Evolutionary conservation across 345 rosid species (phyloP).

Genomic region (Citrus medica): DNA sequence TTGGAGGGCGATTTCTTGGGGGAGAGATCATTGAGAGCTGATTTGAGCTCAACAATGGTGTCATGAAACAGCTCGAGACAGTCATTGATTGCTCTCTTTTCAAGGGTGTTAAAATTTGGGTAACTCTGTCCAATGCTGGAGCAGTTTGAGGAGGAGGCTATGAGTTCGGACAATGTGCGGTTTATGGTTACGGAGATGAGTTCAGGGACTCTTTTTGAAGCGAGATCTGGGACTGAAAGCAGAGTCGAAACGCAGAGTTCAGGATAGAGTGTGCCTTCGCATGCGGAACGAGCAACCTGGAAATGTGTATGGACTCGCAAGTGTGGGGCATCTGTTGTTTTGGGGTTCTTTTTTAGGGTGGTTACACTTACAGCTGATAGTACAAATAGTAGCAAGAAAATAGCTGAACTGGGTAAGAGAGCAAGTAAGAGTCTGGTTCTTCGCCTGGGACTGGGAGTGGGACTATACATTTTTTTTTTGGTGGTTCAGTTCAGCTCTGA

Average conservation of each 20-base stretch:
- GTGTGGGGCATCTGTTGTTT: conserved; percentile 18
- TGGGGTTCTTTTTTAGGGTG: not conserved
- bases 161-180: conserved; percentile 47
- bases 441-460: not conserved
- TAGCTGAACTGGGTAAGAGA: conserved; percentile 22
- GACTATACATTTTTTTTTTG: conserved; percentile 3
- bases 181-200: conserved; percentile 51
- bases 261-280: conserved; percentile 53
- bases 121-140: conserved; percentile 26
- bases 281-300: conserved; percentile 32
- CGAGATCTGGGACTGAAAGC: conserved; percentile 42
- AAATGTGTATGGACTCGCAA: conserved; percentile 27
- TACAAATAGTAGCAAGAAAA: conserved; percentile 13
- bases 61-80: conserved; percentile 60
- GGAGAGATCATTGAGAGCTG: conserved; percentile 45
- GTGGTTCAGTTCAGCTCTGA: not conserved
- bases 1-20: conserved; percentile 18
- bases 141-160: conserved; percentile 47
- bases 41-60: conserved; percentile 43
- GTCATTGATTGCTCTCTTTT: conserved; percentile 51
- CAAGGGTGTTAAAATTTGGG: conserved; percentile 25
- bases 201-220: conserved; percentile 35
- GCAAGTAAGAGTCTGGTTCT: conserved; percentile 13
- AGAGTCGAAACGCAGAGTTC: conserved; percentile 66
- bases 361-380: not conserved